Evolutionary conservation across 805 yeast genomes (phyloP).

Genomic region (Ogataea pini): DNA sequence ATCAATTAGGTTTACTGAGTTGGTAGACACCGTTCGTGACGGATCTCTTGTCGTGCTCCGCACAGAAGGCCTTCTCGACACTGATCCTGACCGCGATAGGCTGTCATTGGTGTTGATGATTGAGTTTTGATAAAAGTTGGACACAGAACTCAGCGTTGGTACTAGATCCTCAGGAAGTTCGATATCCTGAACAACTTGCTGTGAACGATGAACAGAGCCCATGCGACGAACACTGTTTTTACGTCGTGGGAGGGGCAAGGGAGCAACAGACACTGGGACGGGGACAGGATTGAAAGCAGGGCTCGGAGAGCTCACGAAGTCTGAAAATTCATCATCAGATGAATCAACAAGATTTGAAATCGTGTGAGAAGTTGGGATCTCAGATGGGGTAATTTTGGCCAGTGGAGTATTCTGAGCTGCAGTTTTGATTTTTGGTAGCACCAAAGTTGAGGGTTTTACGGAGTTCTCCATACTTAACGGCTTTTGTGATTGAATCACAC

Average conservation of each 20-base stretch:
- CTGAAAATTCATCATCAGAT: constrained; percentile 17
- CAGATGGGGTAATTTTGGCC: no score
- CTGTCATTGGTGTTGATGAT: constrained; percentile 14
- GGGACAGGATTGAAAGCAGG: not conserved
- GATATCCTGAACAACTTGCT: not conserved
- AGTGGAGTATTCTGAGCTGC: no score
- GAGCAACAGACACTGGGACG: not conserved
- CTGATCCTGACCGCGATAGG: constrained; percentile 12
- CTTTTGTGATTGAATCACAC: no score
- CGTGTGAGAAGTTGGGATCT: no score
- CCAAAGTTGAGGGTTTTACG: no score
- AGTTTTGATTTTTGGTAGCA: no score
- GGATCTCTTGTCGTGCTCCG: not conserved
- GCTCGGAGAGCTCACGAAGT: constrained; percentile 15
- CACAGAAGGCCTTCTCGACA: constrained; percentile 3
- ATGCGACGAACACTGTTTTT: not conserved
- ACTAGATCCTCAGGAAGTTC: constrained; percentile 13
- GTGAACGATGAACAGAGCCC: not conserved
- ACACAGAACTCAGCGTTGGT: constrained; percentile 10
- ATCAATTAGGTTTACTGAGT: constrained; percentile 1
- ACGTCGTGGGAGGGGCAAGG: not conserved
- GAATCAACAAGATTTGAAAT: not conserved
- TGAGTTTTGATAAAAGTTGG: constrained; percentile 12
- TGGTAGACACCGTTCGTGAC: constrained; percentile 1
- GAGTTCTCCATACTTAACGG: no score